Conservation (phyloP, 78 protist genomes). For the slime mould (Dictyostelium discoideum) region DNA sequence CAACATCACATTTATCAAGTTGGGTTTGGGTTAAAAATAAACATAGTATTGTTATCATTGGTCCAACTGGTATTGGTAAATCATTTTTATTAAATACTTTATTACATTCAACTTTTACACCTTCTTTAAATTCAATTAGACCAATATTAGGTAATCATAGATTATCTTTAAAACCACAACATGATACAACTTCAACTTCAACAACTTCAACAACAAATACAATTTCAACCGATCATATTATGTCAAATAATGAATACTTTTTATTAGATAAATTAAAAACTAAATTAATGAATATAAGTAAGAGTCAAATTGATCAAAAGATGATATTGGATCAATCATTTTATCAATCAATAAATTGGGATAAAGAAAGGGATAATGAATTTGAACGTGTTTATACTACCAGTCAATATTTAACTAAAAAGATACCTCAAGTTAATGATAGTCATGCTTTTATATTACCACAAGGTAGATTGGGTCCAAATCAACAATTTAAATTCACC, state of each 20-base stretch:
- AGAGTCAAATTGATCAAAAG: slow-evolving; percentile 7
- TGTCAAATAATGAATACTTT: not conserved
- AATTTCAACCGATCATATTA: not conserved
- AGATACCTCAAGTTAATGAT: slow-evolving; percentile 33
- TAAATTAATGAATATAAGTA: not conserved
- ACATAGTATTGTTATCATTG: slow-evolving; percentile 55
- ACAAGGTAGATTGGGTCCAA: slow-evolving; percentile 49
- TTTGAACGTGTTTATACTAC: slow-evolving; percentile 51
- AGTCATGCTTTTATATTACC: slow-evolving; percentile 51
- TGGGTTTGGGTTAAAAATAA: slow-evolving; percentile 70
- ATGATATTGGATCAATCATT: slow-evolving; percentile 11
- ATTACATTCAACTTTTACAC: slow-evolving; percentile 44
- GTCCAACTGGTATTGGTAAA: slow-evolving; percentile 66
- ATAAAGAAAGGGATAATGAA: slow-evolving; percentile 47
- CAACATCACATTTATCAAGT: slow-evolving; percentile 13
- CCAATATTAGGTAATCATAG: slow-evolving; percentile 59
- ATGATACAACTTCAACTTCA: not conserved
- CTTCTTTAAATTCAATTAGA: not conserved
- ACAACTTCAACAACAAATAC: not conserved
- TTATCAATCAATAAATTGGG: slow-evolving; percentile 30
- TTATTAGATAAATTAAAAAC: slow-evolving; percentile 31
- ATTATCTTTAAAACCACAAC: not conserved
- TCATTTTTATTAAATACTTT: slow-evolving; percentile 52
- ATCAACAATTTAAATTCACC: slow-evolving; percentile 31
- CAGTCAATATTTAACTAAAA: slow-evolving; percentile 29